phyloP scores from a whole-genome alignment of 2,329 filamentous ascomycete species.

The Pseudohalonectria lignicola region DNA sequence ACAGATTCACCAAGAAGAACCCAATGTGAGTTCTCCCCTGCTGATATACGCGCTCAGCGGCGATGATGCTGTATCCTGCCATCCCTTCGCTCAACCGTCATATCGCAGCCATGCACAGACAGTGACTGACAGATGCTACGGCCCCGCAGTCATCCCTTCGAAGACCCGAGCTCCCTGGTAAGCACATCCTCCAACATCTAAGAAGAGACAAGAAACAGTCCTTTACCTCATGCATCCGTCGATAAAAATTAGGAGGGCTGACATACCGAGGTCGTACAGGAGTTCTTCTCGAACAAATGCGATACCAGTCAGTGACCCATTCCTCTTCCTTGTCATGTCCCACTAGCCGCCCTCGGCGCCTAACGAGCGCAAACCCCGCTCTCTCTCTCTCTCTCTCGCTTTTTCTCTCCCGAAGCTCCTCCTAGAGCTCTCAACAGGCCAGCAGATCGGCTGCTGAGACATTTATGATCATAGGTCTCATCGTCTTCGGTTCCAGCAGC shows the following conservation, averaged over 20 bases:
- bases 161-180: constrained; percentile 41
- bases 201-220: too few species aligned
- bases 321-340: not conserved
- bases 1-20: constrained; percentile 98
- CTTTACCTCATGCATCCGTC: too few species aligned
- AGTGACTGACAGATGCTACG: not conserved
- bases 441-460: too few species aligned
- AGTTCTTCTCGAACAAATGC: constrained; percentile 96
- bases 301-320: constrained; percentile 50
- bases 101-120: too few species aligned
- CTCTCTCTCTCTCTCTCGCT: too few species aligned
- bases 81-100: constrained; percentile 21
- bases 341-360: too few species aligned
- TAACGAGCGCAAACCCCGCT: too few species aligned
- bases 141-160: constrained; percentile 64
- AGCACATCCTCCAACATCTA: too few species aligned
- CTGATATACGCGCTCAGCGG: not conserved
- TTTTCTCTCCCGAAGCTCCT: too few species aligned
- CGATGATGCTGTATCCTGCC: not conserved
- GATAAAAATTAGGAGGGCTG: too few species aligned
- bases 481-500: constrained; percentile 73
- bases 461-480: constrained; percentile 24
- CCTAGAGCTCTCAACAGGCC: too few species aligned
- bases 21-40: constrained; percentile 18
- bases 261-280: constrained; percentile 46